Conservation (phyloP, 73 alveolate species). For the Paraurostyla sp. region DNA sequence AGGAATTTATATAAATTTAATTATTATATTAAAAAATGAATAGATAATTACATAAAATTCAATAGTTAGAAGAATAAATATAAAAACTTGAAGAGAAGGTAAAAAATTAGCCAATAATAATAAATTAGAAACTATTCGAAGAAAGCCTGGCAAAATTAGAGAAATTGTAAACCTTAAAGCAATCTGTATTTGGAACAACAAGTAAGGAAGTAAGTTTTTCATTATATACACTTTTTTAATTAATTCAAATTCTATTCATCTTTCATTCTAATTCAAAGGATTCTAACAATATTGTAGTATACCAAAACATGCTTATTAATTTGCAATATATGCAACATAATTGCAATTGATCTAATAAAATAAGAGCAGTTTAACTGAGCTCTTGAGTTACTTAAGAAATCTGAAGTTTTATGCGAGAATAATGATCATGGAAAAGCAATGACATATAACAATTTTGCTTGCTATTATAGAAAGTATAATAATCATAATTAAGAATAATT, state of each 20-base stretch:
- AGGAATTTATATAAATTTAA: background rate
- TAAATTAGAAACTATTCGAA: slow-evolving; percentile 66
- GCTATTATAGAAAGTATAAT: slow-evolving; percentile 84
- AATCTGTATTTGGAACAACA: slow-evolving; percentile 79
- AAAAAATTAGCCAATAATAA: background rate
- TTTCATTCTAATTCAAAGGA: background rate
- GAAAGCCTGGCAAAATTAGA: slow-evolving; percentile 81
- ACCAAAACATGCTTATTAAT: slow-evolving; percentile 75
- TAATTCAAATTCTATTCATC: background rate
- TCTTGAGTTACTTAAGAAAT: slow-evolving; percentile 82
- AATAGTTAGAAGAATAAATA: background rate
- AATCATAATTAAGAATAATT: background rate
- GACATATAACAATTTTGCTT: slow-evolving; percentile 90
- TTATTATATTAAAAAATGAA: slow-evolving; percentile 35
- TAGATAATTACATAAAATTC: slow-evolving; percentile 31
- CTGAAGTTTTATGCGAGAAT: slow-evolving; percentile 76
- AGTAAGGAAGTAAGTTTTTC: slow-evolving; percentile 78
- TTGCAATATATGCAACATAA: slow-evolving; percentile 84
- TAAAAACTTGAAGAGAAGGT: background rate
- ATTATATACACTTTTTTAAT: background rate
- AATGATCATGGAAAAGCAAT: slow-evolving; percentile 83
- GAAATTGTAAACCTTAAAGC: slow-evolving; percentile 70
- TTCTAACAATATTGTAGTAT: background rate
- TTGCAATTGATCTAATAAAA: slow-evolving; percentile 77
- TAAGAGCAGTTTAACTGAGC: slow-evolving; percentile 77